Evolutionary conservation across 2,329 filamentous ascomycete species (phyloP), one percentile per base, ranked within the genome.

Genomic region (Bertia moriformis): DNA sequence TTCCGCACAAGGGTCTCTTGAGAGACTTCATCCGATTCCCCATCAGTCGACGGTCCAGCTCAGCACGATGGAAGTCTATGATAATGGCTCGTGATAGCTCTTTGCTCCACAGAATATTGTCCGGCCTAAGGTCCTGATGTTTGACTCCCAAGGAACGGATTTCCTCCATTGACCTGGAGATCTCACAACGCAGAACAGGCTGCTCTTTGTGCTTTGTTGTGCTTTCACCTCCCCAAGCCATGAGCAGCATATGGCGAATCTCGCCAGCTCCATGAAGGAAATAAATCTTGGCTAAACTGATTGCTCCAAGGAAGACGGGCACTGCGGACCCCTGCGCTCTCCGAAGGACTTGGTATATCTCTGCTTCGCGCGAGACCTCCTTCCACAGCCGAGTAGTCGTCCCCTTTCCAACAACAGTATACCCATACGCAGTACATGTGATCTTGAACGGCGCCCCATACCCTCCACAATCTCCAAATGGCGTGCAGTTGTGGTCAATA

Each of bases 231-330:
- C 19, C 42, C 39, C 40, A 43, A 14, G 35, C 40, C 42, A 43
- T 43, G 12, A 43, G 29, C 14, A 43, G 29, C 42, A 43, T 43
- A 19, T 43, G 42, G 24, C 32, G 33, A 19, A 43, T 43, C 20
- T 40, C 19, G 12, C 41, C 41, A 20, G 40, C 37, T 22, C 37
- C 38, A 37, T 42, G 32, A 5, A 44, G 38, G 38, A 44, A 42
- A 22, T 44, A 44, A 30, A 18, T 40, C 13, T 42, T 18, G 22
- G 33, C 27, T 38, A 42, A 12, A 37, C 42, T 32, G 30, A 42
- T 40, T 14, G 32, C 19, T 20, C 42, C 40, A 38, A 42, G 40
- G 10, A 38, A 38, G 18, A 38, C 37, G 19, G 37, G 37, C 14
- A 38, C 37, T 5, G 37, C 37, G 19, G 37, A 38, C 17, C 12